Conservation (phyloP, 139 green algal species). For the Chlamydomonas incerta region DNA sequence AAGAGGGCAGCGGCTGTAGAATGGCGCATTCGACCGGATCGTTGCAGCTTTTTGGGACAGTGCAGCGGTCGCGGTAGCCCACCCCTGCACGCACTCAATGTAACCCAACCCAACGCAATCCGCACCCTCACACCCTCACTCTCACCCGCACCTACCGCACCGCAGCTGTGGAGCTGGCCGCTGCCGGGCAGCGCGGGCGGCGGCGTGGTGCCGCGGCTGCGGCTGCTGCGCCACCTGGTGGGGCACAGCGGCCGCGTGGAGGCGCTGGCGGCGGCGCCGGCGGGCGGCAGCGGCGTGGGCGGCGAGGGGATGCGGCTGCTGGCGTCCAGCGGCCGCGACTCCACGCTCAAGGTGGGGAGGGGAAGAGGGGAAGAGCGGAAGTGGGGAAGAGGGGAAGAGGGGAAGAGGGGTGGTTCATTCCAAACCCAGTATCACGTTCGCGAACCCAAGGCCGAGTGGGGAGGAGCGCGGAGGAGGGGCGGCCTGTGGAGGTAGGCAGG, state of each 20-base stretch:
- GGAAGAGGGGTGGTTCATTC: too few species aligned
- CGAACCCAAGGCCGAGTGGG: too few species aligned
- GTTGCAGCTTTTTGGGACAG: too few species aligned
- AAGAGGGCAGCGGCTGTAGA: too few species aligned
- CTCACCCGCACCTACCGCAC: background rate
- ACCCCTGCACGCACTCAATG: too few species aligned
- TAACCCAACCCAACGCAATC: too few species aligned
- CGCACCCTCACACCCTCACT: background rate
- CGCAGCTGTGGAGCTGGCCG: slow-evolving; percentile 34
- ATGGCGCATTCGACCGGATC: too few species aligned
- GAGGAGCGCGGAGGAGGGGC: too few species aligned
- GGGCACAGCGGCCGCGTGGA: slow-evolving; percentile 53
- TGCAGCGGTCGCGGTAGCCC: too few species aligned
- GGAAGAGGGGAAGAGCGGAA: background rate
- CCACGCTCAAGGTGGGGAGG: slow-evolving; percentile 39
- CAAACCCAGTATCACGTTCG: too few species aligned
- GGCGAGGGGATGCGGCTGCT: background rate
- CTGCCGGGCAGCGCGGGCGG: background rate
- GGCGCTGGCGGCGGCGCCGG: slow-evolving; percentile 33
- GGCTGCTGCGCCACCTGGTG: slow-evolving; percentile 7
- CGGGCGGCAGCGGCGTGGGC: background rate
- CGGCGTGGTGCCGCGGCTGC: slow-evolving; percentile 9
- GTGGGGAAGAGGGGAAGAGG: too few species aligned
- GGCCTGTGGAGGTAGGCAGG: too few species aligned
- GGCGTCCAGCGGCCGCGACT: slow-evolving; percentile 38